Conservation (phyloP, 2,329 filamentous ascomycete species). For the Trichoderma harzianum region DNA sequence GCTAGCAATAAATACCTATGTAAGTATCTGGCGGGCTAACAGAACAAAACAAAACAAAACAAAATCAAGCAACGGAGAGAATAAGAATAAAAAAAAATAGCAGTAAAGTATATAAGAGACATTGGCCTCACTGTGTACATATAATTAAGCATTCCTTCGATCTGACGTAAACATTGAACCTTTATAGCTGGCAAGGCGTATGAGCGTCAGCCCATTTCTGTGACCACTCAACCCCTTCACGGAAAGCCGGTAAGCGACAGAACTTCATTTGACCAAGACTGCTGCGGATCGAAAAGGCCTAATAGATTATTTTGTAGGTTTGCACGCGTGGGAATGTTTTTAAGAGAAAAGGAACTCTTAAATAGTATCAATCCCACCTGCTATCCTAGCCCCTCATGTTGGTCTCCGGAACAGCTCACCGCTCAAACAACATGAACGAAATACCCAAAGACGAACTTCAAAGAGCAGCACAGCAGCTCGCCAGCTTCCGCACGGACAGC, state of each 20-base stretch:
- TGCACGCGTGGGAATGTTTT: not conserved
- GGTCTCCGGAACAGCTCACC: not conserved
- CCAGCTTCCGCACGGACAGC: constrained; percentile 29
- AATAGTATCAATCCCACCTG: not conserved
- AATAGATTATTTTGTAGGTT: not conserved
- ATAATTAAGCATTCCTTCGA: not conserved
- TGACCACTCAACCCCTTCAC: too few relatives aligned
- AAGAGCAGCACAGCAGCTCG: constrained; percentile 27
- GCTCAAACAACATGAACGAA: not conserved
- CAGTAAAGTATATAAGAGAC: too few relatives aligned
- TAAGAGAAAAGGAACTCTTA: not conserved
- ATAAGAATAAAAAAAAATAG: too few relatives aligned
- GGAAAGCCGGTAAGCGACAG: not conserved
- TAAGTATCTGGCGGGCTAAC: too few relatives aligned
- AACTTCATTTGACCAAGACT: not conserved
- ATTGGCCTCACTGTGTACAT: too few relatives aligned
- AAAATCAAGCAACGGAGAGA: too few relatives aligned
- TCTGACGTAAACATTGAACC: not conserved
- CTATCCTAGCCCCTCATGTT: not conserved
- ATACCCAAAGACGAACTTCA: constrained; percentile 31
- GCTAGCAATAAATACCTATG: too few relatives aligned
- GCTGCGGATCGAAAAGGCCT: not conserved
- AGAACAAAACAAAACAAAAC: too few relatives aligned
- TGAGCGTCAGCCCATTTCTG: not conserved
- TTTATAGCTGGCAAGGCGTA: not conserved